A percentile compares a stretch with the other conserved stretches of the same genome.
Conservation (phyloP, 306 rosid genomes). For the Lathyrus oleraceus region DNA sequence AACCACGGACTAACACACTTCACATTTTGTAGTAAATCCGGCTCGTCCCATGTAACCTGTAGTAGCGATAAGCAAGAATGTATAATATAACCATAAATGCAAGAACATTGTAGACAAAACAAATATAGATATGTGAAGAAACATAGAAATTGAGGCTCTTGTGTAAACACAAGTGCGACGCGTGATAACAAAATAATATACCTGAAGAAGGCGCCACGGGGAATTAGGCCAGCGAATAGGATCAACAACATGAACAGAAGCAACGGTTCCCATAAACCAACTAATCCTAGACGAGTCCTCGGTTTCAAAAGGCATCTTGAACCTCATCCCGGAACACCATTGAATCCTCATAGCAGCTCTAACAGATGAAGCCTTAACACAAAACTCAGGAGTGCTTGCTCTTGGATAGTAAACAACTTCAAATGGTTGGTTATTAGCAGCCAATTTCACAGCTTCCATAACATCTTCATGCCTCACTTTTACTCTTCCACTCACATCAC, state of each 20-base stretch:
- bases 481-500: slow-evolving; percentile 41
- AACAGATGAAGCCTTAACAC: slow-evolving; percentile 69
- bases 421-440: slow-evolving; percentile 65
- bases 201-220: slow-evolving; percentile 97
- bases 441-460: slow-evolving; percentile 64
- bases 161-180: not conserved
- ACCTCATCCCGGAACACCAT: slow-evolving; percentile 94
- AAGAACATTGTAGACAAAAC: not conserved
- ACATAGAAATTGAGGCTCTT: not conserved
- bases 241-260: slow-evolving; percentile 80
- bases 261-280: slow-evolving; percentile 93
- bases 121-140: not conserved
- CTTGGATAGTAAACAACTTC: slow-evolving; percentile 84
- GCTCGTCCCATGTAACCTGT: slow-evolving; percentile 98
- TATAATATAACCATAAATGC: slow-evolving; percentile 4
- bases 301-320: slow-evolving; percentile 95
- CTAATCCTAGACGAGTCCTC: slow-evolving; percentile 96
- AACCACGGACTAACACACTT: slow-evolving; percentile 96
- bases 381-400: slow-evolving; percentile 89
- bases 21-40: slow-evolving; percentile 93
- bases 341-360: slow-evolving; percentile 71
- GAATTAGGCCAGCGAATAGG: slow-evolving; percentile 90
- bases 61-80: slow-evolving; percentile 18
- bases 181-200: slow-evolving; percentile 29
- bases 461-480: slow-evolving; percentile 75